Evolutionary conservation across 2,329 filamentous ascomycete genomes (phyloP), one percentile per base, ranked within the genome.

Genomic region (Aspergillus cejpii): DNA sequence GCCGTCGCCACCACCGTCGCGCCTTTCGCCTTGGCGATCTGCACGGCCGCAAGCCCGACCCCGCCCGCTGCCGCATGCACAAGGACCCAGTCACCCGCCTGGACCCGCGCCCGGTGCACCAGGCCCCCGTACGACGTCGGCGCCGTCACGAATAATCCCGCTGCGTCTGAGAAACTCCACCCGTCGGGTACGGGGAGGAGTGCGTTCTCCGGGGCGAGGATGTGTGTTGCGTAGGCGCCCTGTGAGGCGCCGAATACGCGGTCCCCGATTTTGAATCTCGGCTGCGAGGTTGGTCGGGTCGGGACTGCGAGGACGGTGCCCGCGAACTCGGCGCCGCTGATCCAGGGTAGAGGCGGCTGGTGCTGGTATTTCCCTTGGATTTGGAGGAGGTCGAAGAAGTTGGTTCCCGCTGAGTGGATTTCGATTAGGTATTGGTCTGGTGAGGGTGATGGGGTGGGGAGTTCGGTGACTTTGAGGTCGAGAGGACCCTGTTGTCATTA

Each of bases 351-450:
- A 0, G 85, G 81, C 0, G 89, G 89, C 59, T 96, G 90, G 63
- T 87, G 78, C 64, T 97, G 91, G 70, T 97, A 97, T 78, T 94
- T 94, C 45, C 91, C 91, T 61, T 88, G 84, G 61, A 96, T 88
- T 64, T 97, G 91, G 43, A 97, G 80, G 46, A 95, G 85, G 66
- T 97, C 91, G 74, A 96, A 97, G 78, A 97, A 97, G 72, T 97
- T 97, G 59, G 87, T 87, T 15, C 88, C 91, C 0, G 85, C 79
- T 37, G 91, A 87, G 68, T 88, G 86, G 59, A 97, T 85, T 61
- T 83, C 79, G 63, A 97, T 85, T 52, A 94, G 76, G 65, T 96
- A 97, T 70, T 95, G 81, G 61, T 85, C 73, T 24, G 80, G 68
- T 6, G 76, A 74, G 1, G 89, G 87, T 1, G 72, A 70, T 1